Evolutionary conservation across 805 yeast species (phyloP).

Genomic region (Candida hispaniensis): DNA sequence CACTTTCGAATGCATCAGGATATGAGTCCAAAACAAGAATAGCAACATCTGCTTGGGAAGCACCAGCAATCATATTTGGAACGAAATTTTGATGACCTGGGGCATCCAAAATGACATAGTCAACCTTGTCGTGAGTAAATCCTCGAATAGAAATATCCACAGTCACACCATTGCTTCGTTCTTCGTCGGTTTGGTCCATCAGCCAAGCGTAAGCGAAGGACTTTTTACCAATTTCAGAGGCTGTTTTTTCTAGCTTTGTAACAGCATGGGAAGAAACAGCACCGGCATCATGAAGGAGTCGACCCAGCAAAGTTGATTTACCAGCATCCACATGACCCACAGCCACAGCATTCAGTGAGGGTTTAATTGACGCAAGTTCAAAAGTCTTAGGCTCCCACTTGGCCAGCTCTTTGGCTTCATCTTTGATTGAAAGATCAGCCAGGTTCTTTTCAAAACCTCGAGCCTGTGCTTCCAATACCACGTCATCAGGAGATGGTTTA

Average conservation of each 20-base stretch:
- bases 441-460: constrained; percentile 8
- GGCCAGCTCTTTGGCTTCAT: constrained; percentile 2
- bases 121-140: constrained; percentile 45
- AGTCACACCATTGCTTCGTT: constrained; percentile 65
- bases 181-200: constrained; percentile 71
- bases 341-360: constrained; percentile 60
- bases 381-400: constrained; percentile 14
- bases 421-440: constrained; percentile 1
- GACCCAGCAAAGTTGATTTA: constrained; percentile 69
- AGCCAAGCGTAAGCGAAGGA: constrained; percentile 82
- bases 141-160: constrained; percentile 63
- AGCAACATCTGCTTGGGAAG: constrained; percentile 67
- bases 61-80: constrained; percentile 80
- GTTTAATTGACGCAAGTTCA: constrained; percentile 30
- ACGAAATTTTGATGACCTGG: constrained; percentile 79
- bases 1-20: constrained; percentile 59
- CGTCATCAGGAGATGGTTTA: constrained; percentile 78
- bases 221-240: constrained; percentile 57
- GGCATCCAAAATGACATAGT: constrained; percentile 68
- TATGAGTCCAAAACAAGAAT: constrained; percentile 59
- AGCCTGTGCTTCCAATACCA: constrained; percentile 39
- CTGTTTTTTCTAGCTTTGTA: constrained; percentile 51
- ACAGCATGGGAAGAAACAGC: constrained; percentile 55
- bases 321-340: constrained; percentile 86
- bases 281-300: constrained; percentile 55